Evolutionary conservation across 1,284 basidiomycete species (phyloP).

Genomic region (Trichosporon sp.): DNA sequence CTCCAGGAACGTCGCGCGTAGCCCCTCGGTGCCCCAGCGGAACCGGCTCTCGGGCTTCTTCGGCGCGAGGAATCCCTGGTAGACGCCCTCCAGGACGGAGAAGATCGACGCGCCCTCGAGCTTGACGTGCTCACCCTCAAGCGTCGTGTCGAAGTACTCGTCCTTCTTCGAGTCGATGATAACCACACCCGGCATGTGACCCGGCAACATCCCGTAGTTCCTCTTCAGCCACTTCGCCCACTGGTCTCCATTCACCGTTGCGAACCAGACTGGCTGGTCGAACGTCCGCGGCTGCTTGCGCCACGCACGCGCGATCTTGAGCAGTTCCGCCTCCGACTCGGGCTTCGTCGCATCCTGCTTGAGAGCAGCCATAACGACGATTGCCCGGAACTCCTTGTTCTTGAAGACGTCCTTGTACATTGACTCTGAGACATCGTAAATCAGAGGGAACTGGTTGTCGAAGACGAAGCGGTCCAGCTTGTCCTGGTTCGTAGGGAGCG

Average conservation of each 20-base stretch:
- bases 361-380: slow-evolving; percentile 65
- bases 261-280: slow-evolving; percentile 66
- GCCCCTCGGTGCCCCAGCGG: slow-evolving; percentile 41
- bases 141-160: slow-evolving; percentile 54
- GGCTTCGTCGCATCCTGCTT: slow-evolving; percentile 35
- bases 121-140: slow-evolving; percentile 61
- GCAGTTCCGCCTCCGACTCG: slow-evolving; percentile 47
- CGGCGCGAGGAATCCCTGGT: slow-evolving; percentile 55
- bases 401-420: slow-evolving; percentile 79
- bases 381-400: slow-evolving; percentile 55
- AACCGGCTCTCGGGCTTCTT: slow-evolving; percentile 43
- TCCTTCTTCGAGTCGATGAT: slow-evolving; percentile 62
- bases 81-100: slow-evolving; percentile 63
- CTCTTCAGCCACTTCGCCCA: slow-evolving; percentile 82
- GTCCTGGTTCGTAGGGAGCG: slow-evolving; percentile 31
- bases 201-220: slow-evolving; percentile 48
- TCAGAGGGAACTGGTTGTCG: slow-evolving; percentile 62
- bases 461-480: slow-evolving; percentile 55
- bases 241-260: slow-evolving; percentile 72
- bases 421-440: slow-evolving; percentile 63
- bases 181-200: slow-evolving; percentile 57
- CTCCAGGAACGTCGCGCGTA: slow-evolving; percentile 36
- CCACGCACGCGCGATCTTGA: slow-evolving; percentile 63
- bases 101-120: slow-evolving; percentile 60
- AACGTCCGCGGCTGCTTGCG: slow-evolving; percentile 42